Percentiles rank a stretch among this genome's conserved stretches.
phyloP scores from a whole-genome alignment of 140 eudicot species.

The Oenanthe javanica region DNA sequence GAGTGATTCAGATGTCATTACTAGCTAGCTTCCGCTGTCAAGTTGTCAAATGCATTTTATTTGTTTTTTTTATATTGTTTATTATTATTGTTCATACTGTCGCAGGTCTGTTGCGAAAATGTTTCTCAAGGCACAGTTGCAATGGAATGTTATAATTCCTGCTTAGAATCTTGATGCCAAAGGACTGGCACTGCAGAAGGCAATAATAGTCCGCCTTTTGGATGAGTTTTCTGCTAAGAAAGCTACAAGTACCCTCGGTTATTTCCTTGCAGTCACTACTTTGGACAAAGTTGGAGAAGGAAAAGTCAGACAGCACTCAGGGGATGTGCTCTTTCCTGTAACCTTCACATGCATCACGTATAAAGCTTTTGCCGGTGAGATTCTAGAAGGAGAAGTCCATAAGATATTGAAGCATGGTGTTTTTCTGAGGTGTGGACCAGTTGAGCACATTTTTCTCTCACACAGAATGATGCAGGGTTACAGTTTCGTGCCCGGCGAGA shows the following conservation, averaged over 20 bases:
- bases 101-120: slow-evolving; percentile 26
- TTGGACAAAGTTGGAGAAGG: slow-evolving; percentile 65
- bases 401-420: slow-evolving; percentile 66
- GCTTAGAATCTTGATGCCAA: slow-evolving; percentile 52
- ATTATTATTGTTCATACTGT: neutral
- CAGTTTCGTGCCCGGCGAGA: slow-evolving; percentile 55
- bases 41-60: neutral
- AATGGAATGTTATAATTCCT: slow-evolving; percentile 74
- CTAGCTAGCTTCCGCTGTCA: neutral
- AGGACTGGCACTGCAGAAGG: slow-evolving; percentile 60
- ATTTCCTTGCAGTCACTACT: slow-evolving; percentile 64
- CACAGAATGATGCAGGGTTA: slow-evolving; percentile 60
- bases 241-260: slow-evolving; percentile 65
- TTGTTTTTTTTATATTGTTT: neutral
- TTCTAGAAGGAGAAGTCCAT: slow-evolving; percentile 59
- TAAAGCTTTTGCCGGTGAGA: slow-evolving; percentile 41
- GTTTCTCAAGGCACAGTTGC: slow-evolving; percentile 61
- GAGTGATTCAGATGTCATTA: neutral
- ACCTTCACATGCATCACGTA: slow-evolving; percentile 61
- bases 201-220: slow-evolving; percentile 52
- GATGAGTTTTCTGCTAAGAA: slow-evolving; percentile 57
- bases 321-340: slow-evolving; percentile 72
- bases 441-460: slow-evolving; percentile 57
- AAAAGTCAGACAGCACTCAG: slow-evolving; percentile 56
- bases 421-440: slow-evolving; percentile 69